A percentile compares a stretch with the other conserved stretches of the same genome.
Conservation (phyloP, 805 yeast species). For the Wickerhamiella dianesei region DNA sequence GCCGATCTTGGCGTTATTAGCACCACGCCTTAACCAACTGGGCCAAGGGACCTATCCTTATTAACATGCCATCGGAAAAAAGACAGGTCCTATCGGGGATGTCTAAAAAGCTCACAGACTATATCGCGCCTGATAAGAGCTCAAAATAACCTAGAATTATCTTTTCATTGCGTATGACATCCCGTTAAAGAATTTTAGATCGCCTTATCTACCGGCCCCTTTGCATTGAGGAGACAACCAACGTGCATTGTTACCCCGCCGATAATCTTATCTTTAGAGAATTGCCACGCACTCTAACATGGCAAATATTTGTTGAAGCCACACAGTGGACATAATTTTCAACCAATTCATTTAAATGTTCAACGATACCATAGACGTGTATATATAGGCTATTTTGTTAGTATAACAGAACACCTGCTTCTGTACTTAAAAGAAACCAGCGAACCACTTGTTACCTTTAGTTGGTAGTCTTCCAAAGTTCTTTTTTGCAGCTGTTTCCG, state of each 20-base stretch:
- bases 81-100: too few relatives aligned
- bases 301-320: too few relatives aligned
- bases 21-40: slow-evolving; percentile 50
- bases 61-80: neutral
- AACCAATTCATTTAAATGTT: neutral
- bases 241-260: too few relatives aligned
- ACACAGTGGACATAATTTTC: too few relatives aligned
- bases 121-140: neutral
- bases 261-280: too few relatives aligned
- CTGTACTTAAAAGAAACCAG: neutral
- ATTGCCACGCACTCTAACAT: too few relatives aligned
- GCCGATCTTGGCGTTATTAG: slow-evolving; percentile 41
- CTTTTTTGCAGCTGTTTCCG: neutral
- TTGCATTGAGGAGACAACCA: too few relatives aligned
- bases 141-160: too few relatives aligned
- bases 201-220: too few relatives aligned
- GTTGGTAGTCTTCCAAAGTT: slow-evolving; percentile 1
- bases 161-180: too few relatives aligned
- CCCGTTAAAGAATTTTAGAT: too few relatives aligned
- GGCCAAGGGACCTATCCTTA: slow-evolving; percentile 37
- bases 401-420: too few relatives aligned
- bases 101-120: neutral
- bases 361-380: neutral
- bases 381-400: neutral
- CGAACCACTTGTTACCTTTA: slow-evolving; percentile 1